phyloP scores from a whole-genome alignment of 257 asterid species.

The Paraleonurus japonicus region DNA sequence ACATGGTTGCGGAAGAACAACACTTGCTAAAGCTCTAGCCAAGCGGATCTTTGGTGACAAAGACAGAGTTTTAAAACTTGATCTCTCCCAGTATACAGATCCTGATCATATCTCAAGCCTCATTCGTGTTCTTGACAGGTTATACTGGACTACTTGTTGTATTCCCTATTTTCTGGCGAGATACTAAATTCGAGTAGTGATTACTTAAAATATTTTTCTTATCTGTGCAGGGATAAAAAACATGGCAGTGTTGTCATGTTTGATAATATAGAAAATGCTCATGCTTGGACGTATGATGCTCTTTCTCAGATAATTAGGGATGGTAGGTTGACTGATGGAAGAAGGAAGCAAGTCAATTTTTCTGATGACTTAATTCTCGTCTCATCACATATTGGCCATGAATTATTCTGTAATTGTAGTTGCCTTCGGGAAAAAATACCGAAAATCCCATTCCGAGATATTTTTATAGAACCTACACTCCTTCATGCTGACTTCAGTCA shows the following conservation, averaged over 20 bases:
- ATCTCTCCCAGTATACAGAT: constrained; percentile 2
- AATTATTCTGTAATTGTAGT: background rate
- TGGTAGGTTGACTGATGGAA: constrained; percentile 1
- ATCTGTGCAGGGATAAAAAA: constrained; percentile 8
- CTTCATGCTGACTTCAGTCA: background rate
- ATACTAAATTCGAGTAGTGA: background rate
- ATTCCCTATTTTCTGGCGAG: background rate
- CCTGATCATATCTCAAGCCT: background rate
- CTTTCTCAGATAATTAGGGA: constrained; percentile 13
- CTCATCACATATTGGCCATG: constrained; percentile 20
- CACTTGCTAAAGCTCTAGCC: constrained; percentile 20
- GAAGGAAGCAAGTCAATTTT: background rate
- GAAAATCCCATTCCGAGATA: constrained; percentile 8
- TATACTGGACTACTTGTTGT: background rate
- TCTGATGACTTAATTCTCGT: constrained; percentile 17
- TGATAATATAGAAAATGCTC: constrained; percentile 15
- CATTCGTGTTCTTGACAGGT: constrained; percentile 2
- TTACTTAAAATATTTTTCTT: background rate
- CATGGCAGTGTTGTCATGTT: constrained; percentile 13
- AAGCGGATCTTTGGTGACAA: constrained; percentile 18
- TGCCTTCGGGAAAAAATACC: background rate
- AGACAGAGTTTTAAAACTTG: background rate
- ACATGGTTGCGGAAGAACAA: constrained; percentile 21
- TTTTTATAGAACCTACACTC: background rate
- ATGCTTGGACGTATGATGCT: background rate